Conservation (phyloP, 345 rosid genomes). For the Aurinia saxatilis region DNA sequence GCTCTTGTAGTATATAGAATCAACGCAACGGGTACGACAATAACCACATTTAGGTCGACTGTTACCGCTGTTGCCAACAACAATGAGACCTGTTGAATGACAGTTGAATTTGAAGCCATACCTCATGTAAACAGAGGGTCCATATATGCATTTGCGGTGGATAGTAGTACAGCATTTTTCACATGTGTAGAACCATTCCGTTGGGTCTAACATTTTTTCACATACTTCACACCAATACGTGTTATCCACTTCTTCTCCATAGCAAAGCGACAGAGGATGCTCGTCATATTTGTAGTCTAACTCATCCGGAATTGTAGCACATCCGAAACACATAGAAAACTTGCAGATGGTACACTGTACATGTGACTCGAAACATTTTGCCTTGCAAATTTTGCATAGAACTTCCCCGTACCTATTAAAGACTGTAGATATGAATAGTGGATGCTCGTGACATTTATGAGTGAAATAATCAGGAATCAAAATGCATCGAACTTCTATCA, state of each 20-base stretch:
- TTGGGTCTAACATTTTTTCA: not conserved
- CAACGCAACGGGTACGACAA: no score
- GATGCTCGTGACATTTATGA: no score
- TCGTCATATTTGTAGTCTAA: not conserved
- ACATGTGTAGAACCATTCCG: not conserved
- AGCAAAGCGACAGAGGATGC: not conserved
- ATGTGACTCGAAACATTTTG: no score
- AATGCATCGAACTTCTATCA: no score
- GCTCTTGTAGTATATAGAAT: no score
- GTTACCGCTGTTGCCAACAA: not conserved
- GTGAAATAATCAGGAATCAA: no score
- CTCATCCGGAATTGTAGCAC: not conserved
- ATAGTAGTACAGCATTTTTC: not conserved
- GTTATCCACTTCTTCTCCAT: not conserved
- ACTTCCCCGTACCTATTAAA: no score
- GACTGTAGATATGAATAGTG: no score
- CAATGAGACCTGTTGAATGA: not conserved
- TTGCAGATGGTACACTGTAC: not conserved
- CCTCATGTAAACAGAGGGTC: not conserved
- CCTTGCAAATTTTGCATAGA: no score
- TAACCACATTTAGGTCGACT: not conserved
- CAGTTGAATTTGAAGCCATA: not conserved
- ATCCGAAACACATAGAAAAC: not conserved
- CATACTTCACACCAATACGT: slow-evolving; percentile 1
- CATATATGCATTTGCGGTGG: not conserved